Base-by-base conservation (phyloP, 1,284 basidiomycete species). In the Ustilago cynodontis region DNA sequence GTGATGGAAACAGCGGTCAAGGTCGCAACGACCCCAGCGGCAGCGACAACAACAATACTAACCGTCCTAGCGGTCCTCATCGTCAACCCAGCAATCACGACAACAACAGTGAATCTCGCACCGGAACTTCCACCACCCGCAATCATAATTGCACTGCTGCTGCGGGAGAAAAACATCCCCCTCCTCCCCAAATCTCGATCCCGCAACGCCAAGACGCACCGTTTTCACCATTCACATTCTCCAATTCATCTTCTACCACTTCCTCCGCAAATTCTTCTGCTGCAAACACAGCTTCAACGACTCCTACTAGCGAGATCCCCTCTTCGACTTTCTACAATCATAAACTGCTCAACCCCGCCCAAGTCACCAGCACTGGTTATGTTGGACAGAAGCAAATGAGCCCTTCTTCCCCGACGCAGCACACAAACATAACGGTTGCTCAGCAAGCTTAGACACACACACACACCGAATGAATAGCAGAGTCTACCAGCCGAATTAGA, bases 291-390 rank as follows among this genome's bases (percentile, higher is more conserved):
- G 70, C 70, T 11, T 45, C 22, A 29, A 72, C 70, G 6, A 72
- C 70, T 10, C 70, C 70, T 5, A 72, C 70, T 1, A 55, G 49
- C 59, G 69, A 71, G 41, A 22, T 22, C 41, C 18, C 67, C 33
- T 18, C 54, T 29, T 43, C 41, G n/a, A 22, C 26, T 4, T 49
- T 49, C n/a, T 49, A 49, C 47, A 24, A 49, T 18, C 47, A 9
- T 16, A 49, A 49, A 49, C 11, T 49, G 13, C 14, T 28, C 47
- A 28, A 24, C 22, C 14, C 24, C 24, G 14, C 22, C 45, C 45
- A 14, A n/a, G n/a, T n/a, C 24, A 24, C 26, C 22, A 24, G 8
- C 24, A 49, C 9, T 28, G 26, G 24, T 28, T 26, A 26, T 11
- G 6, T 4, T n/a, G 14, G 14, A 6, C 47, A 49, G 16, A 26